Evolutionary conservation across 306 rosid species (phyloP).

Genomic region (Begonia masoniana): DNA sequence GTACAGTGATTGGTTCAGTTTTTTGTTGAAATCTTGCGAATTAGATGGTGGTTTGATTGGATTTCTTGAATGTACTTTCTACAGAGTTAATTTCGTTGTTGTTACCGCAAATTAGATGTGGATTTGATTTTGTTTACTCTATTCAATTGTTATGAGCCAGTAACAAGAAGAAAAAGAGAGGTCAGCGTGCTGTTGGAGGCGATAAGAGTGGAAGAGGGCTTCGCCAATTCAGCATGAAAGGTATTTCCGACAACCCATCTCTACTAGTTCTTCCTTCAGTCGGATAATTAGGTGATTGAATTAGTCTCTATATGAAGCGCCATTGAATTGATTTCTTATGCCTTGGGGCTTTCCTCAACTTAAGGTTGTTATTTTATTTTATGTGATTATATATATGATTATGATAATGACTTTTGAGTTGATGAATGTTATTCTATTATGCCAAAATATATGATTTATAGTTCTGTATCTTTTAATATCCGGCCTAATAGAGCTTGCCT

Average conservation of each 20-base stretch:
- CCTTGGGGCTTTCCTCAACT: too few species aligned
- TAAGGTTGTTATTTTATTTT: not conserved
- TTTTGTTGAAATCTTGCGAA: not conserved
- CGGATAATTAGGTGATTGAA: not conserved
- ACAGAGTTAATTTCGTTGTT: not conserved
- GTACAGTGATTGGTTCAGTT: not conserved
- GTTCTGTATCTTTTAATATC: too few species aligned
- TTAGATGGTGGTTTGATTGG: conserved; percentile 2
- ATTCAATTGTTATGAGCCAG: conserved; percentile 17
- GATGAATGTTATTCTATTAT: too few species aligned
- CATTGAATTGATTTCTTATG: not conserved
- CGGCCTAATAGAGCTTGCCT: too few species aligned
- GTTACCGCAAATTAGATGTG: not conserved
- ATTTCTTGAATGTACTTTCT: not conserved
- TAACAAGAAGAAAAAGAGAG: conserved; percentile 92
- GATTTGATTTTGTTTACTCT: not conserved
- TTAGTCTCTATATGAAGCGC: not conserved
- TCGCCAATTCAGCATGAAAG: conserved; percentile 99
- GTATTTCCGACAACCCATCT: conserved; percentile 23
- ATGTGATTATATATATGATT: not conserved
- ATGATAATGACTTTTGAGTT: too few species aligned
- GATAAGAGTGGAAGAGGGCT: conserved; percentile 98
- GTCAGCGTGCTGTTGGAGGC: conserved; percentile 83
- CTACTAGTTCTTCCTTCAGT: conserved; percentile 2
- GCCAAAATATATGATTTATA: too few species aligned